Evolutionary conservation across 306 rosid species (phyloP).

Genomic region (Astragalus membranaceus): DNA sequence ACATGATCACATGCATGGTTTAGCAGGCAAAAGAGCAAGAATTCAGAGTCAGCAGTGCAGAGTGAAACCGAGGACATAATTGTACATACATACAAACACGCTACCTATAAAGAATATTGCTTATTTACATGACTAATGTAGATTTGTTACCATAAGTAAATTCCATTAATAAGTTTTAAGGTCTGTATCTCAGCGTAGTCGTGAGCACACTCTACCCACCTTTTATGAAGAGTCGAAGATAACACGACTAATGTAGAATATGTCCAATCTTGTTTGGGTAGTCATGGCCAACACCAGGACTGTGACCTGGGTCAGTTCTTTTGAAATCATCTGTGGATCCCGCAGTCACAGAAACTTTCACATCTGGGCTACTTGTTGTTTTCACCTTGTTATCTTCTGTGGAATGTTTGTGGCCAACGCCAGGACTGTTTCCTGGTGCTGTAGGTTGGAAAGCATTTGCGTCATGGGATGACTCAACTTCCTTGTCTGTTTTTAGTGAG

Average conservation of each 20-base stretch:
- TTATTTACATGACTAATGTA: no score
- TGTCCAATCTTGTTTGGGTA: background rate
- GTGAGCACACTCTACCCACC: no score
- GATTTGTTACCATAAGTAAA: no score
- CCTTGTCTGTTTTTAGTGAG: background rate
- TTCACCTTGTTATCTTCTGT: background rate
- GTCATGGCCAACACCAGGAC: conserved; percentile 45
- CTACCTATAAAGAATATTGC: no score
- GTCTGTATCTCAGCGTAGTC: no score
- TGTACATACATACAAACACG: no score
- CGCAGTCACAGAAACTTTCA: background rate
- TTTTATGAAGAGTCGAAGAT: no score
- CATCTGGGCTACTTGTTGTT: conserved; percentile 4
- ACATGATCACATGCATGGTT: no score
- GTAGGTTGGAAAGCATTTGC: conserved; percentile 38
- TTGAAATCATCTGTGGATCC: conserved; percentile 13
- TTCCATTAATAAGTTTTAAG: no score
- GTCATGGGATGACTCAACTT: background rate
- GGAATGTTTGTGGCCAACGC: conserved; percentile 28
- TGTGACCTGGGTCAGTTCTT: conserved; percentile 40
- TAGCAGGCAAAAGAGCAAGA: no score
- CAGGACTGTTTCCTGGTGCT: conserved; percentile 58
- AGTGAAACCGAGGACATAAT: no score
- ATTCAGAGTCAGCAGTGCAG: no score
- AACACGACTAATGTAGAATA: background rate